These are phyloP conservation scores for Knoxdaviesia proteae DNA, from an alignment of 2,329 filamentous ascomycete species.

Conservation along the genomic window DNA sequence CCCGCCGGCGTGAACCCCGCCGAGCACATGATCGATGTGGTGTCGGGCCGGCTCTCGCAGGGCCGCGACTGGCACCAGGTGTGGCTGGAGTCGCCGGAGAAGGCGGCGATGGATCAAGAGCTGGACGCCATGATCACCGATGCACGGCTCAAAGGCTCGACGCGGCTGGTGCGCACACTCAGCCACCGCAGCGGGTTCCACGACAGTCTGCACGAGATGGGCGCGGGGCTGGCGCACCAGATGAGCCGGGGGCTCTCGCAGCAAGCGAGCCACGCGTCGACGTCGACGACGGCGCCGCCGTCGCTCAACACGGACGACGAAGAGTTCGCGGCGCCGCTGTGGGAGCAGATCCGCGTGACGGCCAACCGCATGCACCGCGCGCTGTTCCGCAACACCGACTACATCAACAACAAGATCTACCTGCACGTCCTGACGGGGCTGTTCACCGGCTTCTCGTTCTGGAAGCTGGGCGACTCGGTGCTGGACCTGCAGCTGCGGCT, in stretches of 20 bases:
- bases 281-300: slow-evolving; percentile 8
- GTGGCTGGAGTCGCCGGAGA: slow-evolving; percentile 45
- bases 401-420: slow-evolving; percentile 41
- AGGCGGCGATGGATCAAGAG: slow-evolving; percentile 32
- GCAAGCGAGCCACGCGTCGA: too few relatives aligned
- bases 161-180: too few relatives aligned
- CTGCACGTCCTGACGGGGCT: slow-evolving; percentile 32
- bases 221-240: too few relatives aligned
- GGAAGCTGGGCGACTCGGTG: slow-evolving; percentile 31
- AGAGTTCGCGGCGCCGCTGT: slow-evolving; percentile 52
- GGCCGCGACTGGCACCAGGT: slow-evolving; percentile 44
- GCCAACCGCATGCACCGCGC: slow-evolving; percentile 39
- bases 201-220: too few relatives aligned
- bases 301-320: slow-evolving; percentile 28
- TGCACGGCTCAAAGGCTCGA: slow-evolving; percentile 19
- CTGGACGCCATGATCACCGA: slow-evolving; percentile 41
- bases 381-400: slow-evolving; percentile 45
- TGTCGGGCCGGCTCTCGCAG: slow-evolving; percentile 25
- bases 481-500: slow-evolving; percentile 30
- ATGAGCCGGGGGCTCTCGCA: too few relatives aligned
- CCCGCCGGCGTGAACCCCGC: slow-evolving; percentile 45
- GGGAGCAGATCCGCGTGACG: slow-evolving; percentile 41
- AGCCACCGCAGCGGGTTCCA: too few relatives aligned
- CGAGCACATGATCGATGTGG: slow-evolving; percentile 51
- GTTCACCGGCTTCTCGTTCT: slow-evolving; percentile 42